A percentile compares a stretch with the other conserved stretches of the same genome.
phyloP scores from a whole-genome alignment of 2,329 filamentous ascomycete species.

The Colletotrichum gigasporum region DNA sequence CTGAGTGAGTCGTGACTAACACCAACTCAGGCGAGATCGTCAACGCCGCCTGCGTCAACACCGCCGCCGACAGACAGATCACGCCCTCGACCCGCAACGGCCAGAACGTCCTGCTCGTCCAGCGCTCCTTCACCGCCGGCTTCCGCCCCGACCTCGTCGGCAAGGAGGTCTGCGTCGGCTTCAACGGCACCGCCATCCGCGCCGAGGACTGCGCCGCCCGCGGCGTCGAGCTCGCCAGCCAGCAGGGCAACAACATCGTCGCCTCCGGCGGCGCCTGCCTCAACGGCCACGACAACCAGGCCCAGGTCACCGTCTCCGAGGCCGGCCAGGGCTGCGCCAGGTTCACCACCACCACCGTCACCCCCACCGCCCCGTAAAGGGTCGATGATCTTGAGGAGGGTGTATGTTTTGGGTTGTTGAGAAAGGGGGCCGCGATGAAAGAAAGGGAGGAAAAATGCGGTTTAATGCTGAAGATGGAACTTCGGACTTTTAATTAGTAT shows the following conservation, averaged over 20 bases:
- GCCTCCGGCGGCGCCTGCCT: conserved; percentile 43
- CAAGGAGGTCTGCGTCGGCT: conserved; percentile 48
- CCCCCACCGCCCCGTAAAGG: conserved; percentile 29
- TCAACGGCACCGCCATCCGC: conserved; percentile 48
- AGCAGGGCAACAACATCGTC: conserved; percentile 39
- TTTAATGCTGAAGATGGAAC: not conserved
- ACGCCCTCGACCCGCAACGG: conserved; percentile 45
- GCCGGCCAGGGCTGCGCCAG: conserved; percentile 40
- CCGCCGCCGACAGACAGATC: conserved; percentile 49
- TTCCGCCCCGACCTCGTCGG: conserved; percentile 49
- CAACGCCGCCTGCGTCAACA: conserved; percentile 48
- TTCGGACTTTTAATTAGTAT: conserved; percentile 10
- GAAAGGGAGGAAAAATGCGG: not conserved
- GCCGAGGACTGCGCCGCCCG: conserved; percentile 45
- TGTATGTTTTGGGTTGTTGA: not conserved
- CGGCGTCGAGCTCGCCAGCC: conserved; percentile 37
- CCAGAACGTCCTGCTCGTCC: conserved; percentile 45
- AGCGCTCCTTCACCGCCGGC: conserved; percentile 46
- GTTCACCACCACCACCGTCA: conserved; percentile 41
- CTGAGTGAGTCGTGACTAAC: conserved; percentile 1
- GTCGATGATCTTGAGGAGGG: not conserved
- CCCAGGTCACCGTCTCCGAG: conserved; percentile 42
- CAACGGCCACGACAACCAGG: conserved; percentile 43
- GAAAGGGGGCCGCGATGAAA: not conserved
- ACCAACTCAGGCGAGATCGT: conserved; percentile 47